These are phyloP conservation scores for Diddensiella caesifluorescens DNA, from an alignment of 805 yeast species.

Conservation along the genomic window DNA sequence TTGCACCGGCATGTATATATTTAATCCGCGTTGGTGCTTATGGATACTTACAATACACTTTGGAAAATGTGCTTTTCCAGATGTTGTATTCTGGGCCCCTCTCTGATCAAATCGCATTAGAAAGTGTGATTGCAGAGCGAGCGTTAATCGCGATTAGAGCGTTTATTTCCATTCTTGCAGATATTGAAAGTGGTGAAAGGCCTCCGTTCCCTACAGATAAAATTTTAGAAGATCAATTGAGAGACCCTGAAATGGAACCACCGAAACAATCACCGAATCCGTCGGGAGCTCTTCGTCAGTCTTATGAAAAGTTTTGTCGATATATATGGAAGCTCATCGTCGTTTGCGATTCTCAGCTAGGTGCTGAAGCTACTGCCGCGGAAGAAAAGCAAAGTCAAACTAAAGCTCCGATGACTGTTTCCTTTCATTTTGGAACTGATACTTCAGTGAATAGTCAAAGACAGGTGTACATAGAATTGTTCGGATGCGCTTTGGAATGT, in stretches of 20 bases:
- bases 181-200: conserved; percentile 47
- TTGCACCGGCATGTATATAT: conserved; percentile 64
- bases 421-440: conserved; percentile 34
- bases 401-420: conserved; percentile 36
- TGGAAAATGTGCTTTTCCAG: conserved; percentile 74
- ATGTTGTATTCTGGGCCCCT: conserved; percentile 37
- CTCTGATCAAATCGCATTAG: conserved; percentile 40
- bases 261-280: conserved; percentile 17
- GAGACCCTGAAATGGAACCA: conserved; percentile 3
- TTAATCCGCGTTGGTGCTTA: conserved; percentile 73
- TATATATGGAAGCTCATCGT: conserved; percentile 51
- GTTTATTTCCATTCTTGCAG: conserved; percentile 65
- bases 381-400: conserved; percentile 33
- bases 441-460: conserved; percentile 27
- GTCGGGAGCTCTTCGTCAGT: conserved; percentile 26
- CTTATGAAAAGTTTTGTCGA: conserved; percentile 67
- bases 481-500: conserved; percentile 64
- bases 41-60: conserved; percentile 68
- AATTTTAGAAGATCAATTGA: conserved; percentile 25
- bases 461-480: conserved; percentile 49
- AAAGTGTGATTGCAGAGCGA: conserved; percentile 63
- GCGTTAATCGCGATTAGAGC: conserved; percentile 64
- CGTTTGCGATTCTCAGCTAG: conserved; percentile 56
- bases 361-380: conserved; percentile 38
- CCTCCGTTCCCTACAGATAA: conserved; percentile 73